A percentile compares a stretch with the other conserved stretches of the same genome.
Evolutionary conservation across 2,329 filamentous ascomycete species (phyloP).

Genomic region (Fusarium lateritium): DNA sequence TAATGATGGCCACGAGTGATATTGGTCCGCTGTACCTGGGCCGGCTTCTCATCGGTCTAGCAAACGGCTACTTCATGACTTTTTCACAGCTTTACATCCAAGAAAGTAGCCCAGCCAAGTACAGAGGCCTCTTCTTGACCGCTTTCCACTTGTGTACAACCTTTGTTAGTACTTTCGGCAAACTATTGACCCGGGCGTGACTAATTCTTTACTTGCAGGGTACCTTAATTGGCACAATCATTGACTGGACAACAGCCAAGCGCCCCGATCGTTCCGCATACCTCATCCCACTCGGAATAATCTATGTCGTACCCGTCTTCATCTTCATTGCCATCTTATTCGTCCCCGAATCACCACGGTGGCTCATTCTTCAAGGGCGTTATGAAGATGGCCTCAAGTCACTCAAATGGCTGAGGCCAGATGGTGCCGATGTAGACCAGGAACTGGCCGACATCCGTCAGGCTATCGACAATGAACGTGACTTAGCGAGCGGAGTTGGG

Average conservation of each 20-base stretch:
- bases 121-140: conserved; percentile 42
- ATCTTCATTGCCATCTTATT: conserved; percentile 32
- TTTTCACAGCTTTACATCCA: conserved; percentile 46
- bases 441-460: conserved; percentile 36
- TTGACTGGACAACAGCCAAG: conserved; percentile 42
- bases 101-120: conserved; percentile 43
- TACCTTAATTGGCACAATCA: conserved; percentile 41
- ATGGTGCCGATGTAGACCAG: conserved; percentile 16
- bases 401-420: conserved; percentile 33
- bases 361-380: conserved; percentile 41
- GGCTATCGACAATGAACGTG: conserved; percentile 35
- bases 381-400: conserved; percentile 40
- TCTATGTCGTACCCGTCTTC: conserved; percentile 35
- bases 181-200: not conserved
- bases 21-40: conserved; percentile 39
- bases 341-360: conserved; percentile 43
- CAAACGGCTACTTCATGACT: conserved; percentile 46
- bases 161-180: conserved; percentile 29
- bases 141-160: conserved; percentile 43
- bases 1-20: conserved; percentile 45
- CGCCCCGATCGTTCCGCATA: conserved; percentile 42
- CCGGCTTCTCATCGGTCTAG: conserved; percentile 38
- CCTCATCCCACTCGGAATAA: conserved; percentile 41
- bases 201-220: conserved; percentile 13
- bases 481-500: conserved; percentile 25